A percentile compares a stretch with the other conserved stretches of the same genome.
Conservation (phyloP, 2,329 filamentous ascomycete genomes). For the Fusarium subtropicale region DNA sequence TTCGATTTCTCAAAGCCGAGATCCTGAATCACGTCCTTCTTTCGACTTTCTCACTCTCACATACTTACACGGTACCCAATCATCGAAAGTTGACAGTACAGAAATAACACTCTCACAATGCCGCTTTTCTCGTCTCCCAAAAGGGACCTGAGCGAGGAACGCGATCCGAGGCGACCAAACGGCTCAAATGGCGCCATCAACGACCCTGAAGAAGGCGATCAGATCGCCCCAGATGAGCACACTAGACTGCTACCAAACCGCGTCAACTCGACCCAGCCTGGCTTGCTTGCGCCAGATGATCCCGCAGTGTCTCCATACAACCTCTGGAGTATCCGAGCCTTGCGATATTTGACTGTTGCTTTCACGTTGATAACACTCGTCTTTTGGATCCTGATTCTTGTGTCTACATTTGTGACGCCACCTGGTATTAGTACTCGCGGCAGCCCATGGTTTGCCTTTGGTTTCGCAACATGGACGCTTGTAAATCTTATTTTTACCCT, state of each 20-base stretch:
- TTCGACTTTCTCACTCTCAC: background rate
- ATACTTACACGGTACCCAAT: background rate
- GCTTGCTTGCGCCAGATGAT: conserved; percentile 56
- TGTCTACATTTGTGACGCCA: conserved; percentile 90
- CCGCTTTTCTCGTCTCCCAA: conserved; percentile 51
- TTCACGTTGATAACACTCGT: conserved; percentile 81
- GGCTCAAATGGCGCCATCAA: conserved; percentile 22
- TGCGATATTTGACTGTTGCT: conserved; percentile 81
- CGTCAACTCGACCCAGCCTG: conserved; percentile 60
- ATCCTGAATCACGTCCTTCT: background rate
- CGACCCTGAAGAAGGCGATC: conserved; percentile 43
- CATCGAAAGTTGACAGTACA: too few relatives aligned
- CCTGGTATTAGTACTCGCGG: conserved; percentile 87
- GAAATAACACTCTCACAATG: conserved; percentile 41
- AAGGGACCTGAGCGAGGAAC: conserved; percentile 38
- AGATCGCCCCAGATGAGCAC: conserved; percentile 60
- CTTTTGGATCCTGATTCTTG: conserved; percentile 94
- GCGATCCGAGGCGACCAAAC: conserved; percentile 20
- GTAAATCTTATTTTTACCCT: conserved; percentile 81
- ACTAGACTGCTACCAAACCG: conserved; percentile 77
- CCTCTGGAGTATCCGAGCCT: conserved; percentile 86
- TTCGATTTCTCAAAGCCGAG: conserved; percentile 5
- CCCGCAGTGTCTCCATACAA: conserved; percentile 88
- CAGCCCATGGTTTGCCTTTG: conserved; percentile 91
- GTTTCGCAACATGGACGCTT: conserved; percentile 82